Base-by-base conservation (phyloP, 2,329 filamentous ascomycete species). In the Pseudonectria buxi region DNA sequence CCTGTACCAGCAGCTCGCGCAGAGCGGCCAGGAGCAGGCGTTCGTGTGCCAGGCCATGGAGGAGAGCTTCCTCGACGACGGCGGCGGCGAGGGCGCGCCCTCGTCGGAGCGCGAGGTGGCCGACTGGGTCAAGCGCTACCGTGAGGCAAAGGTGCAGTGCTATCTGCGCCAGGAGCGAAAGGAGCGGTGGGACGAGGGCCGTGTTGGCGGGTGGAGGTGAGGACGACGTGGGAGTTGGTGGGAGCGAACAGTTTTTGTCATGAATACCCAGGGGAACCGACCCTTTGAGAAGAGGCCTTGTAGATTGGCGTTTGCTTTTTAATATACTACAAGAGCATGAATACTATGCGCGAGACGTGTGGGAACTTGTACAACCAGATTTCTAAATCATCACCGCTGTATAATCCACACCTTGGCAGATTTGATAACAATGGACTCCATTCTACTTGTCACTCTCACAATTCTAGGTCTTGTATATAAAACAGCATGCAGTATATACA, bases 201-300 rank as follows among this genome's bases (percentile, higher is more conserved):
- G 90, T 47, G 90, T 96, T 24, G 90, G 90, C 10, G 92, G 92
- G 1, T 96, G 92, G 92, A 76, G 90, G 54, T 90, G 67, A 78
- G 15, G 16, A 36, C 13, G 13, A 26, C 13, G 28, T 11, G 10
- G 24, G 22, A 34, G n/a, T 24, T 26, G 14, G 32, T 24, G 14
- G 14, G 11, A 30, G 18, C 11, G 16, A 30, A 26, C 29, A 28
- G 24, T 15, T 14, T 35, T 31, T 26, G 10, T 24, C 30, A 34
- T 24, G 29, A 22, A 18, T 26, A 28, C 26, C 10, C 31, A n/a
- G 14, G 6, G 28, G 32, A 32, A 15, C 13, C n/a, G 28, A 36
- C 30, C 24, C 27, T 32, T 18, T 6, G 10, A 28, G 22, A 7
- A 28, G 31, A 36, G 14, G 25, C 29, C 28, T 38, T 24, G 22